Evolutionary conservation across 768 basidiomycete genomes (phyloP).

Genomic region (Suillus americanus): DNA sequence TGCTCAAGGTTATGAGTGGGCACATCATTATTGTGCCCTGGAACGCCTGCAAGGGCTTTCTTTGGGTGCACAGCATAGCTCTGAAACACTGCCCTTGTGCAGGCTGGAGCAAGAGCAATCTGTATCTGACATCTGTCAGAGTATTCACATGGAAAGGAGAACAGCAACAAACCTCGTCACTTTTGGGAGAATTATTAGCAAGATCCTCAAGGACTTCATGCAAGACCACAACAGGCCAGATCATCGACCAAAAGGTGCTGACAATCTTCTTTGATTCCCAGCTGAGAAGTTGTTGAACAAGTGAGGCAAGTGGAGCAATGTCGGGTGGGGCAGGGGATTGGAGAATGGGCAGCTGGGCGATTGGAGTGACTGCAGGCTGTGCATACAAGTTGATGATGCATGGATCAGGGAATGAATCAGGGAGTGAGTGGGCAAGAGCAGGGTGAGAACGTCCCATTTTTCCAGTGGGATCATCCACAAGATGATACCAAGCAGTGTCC

Average conservation of each 20-base stretch:
- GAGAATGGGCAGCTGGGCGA: neutral
- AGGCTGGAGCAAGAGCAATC: neutral
- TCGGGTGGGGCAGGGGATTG: neutral
- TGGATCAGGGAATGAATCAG: neutral
- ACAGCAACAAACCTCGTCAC: neutral
- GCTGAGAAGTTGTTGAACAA: neutral
- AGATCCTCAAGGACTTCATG: slow-evolving; percentile 5
- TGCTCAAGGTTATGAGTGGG: neutral
- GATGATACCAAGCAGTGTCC: neutral
- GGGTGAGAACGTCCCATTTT: slow-evolving; percentile 1
- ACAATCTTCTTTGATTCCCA: neutral
- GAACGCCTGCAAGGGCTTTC: neutral
- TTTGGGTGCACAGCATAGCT: neutral
- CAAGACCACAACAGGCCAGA: slow-evolving; percentile 5
- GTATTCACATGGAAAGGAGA: neutral
- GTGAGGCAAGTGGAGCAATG: neutral
- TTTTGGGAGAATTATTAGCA: neutral
- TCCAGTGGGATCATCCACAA: neutral
- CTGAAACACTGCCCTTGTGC: slow-evolving; percentile 1
- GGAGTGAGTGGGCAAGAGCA: neutral
- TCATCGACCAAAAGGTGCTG: neutral
- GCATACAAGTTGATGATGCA: neutral
- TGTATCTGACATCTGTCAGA: neutral
- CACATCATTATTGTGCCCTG: neutral
- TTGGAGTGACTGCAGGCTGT: neutral